Base-by-base conservation (phyloP, 495 filamentous ascomycete species). In the Penicillium angulare region DNA sequence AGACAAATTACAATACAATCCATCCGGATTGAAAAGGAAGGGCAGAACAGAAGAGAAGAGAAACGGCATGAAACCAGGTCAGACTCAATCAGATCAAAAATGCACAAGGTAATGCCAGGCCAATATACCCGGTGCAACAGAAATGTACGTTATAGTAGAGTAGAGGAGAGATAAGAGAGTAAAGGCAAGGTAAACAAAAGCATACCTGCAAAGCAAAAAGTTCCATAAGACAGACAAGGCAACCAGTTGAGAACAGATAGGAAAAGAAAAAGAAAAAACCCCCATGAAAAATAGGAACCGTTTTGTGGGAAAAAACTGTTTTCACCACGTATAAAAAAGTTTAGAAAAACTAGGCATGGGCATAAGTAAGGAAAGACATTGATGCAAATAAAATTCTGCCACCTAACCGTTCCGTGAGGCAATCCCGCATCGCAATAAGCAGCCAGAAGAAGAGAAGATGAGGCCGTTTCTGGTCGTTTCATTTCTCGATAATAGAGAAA, bases 141-240 rank as follows among this genome's bases (percentile, higher is more conserved):
- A 62, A 67, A 71, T 65, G 43, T 60, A 64, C 55, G 60, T 59
- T 57, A 53, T 36, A 50, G 26, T n/a, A n/a, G n/a, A n/a, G n/a
- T n/a, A 29, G 34, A 20, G 31, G 44, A 52, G 10, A 53, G 23
- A 40, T 1, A 26, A 31, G 22, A 17, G n/a, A 10, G 31, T n/a
- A n/a, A n/a, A n/a, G n/a, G 21, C 24, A 16, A 10, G 22, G 36
- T 26, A 29, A 35, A 3, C 24, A 24, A 15, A n/a, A 35, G 27
- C n/a, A 41, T 12, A 22, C 43, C 20, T 12, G 23, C 13, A 35
- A 8, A 38, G 17, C 34, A 31, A 26, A 43, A 15, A 34, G 29
- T 27, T 46, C 22, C n/a, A 47, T 43, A 42, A n/a, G n/a, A n/a
- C 36, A 52, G 33, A n/a, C 8, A 39, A 36, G 38, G 41, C 41